phyloP scores from a whole-genome alignment of 352 stramenopile species.

The Phytopythium chamaehyphon region DNA sequence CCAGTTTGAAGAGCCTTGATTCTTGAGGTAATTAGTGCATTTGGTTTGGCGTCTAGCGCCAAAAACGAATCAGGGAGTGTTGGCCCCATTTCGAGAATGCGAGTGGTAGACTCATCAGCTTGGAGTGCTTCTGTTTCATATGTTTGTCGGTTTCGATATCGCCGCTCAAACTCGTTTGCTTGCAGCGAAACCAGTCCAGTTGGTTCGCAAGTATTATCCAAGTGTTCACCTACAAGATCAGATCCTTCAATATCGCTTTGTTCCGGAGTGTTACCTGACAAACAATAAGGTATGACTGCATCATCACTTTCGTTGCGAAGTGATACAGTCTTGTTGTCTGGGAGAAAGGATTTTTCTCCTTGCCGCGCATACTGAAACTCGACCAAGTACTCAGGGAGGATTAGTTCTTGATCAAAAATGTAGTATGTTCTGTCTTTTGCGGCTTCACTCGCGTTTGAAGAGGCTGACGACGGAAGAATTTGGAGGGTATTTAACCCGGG shows the following conservation, averaged over 20 bases:
- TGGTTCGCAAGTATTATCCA: neutral
- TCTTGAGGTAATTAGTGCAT: neutral
- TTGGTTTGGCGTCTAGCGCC: neutral
- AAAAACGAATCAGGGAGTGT: constrained; percentile 11
- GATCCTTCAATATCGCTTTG: neutral
- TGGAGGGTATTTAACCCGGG: constrained; percentile 55
- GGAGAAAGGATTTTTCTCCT: neutral
- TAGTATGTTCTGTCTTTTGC: constrained; percentile 69
- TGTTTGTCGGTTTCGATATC: constrained; percentile 39
- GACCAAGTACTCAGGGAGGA: constrained; percentile 85
- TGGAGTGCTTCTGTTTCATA: constrained; percentile 10
- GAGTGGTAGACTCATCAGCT: constrained; percentile 22
- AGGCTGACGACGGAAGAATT: constrained; percentile 8
- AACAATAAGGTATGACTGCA: neutral
- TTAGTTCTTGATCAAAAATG: constrained; percentile 70
- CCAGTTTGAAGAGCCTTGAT: constrained; percentile 13
- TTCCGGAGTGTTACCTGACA: neutral
- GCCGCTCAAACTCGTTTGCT: constrained; percentile 55
- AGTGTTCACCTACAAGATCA: neutral
- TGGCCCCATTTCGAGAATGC: constrained; percentile 42
- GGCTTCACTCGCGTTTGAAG: neutral
- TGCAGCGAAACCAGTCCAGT: constrained; percentile 7
- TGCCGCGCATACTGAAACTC: constrained; percentile 64
- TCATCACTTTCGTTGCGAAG: neutral
- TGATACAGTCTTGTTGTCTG: neutral